Percentiles rank a stretch among this genome's conserved stretches.
These are phyloP conservation scores for Mycosarcoma mackinlayi DNA, from an alignment of 1,284 basidiomycete genomes.

Conservation along the genomic window DNA sequence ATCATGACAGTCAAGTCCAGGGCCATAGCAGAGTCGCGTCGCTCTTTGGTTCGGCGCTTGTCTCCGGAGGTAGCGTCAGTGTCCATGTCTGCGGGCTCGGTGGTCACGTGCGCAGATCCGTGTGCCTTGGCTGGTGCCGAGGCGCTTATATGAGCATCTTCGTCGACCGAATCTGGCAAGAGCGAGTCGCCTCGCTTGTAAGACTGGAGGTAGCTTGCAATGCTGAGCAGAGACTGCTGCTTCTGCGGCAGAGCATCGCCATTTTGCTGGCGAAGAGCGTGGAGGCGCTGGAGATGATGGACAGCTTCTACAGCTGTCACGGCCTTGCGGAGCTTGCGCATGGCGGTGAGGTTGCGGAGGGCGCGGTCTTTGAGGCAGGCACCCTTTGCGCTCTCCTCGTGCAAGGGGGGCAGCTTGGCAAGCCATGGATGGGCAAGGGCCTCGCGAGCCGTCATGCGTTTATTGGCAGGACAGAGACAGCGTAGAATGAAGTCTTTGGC, in stretches of 20 bases:
- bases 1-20: conserved; percentile 60
- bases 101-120: conserved; percentile 13
- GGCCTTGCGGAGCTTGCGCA: conserved; percentile 57
- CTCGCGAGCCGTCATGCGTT: conserved; percentile 62
- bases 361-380: conserved; percentile 59
- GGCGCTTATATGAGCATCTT: background rate
- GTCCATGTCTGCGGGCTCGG: conserved; percentile 11
- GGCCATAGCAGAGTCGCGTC: conserved; percentile 56
- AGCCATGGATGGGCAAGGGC: conserved; percentile 66
- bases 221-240: conserved; percentile 46
- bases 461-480: conserved; percentile 59
- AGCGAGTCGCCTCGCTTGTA: conserved; percentile 41
- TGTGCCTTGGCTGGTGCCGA: conserved; percentile 9
- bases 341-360: conserved; percentile 52
- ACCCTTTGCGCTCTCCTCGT: conserved; percentile 54
- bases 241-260: conserved; percentile 48
- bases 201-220: conserved; percentile 45
- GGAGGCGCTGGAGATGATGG: conserved; percentile 58
- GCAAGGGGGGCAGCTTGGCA: conserved; percentile 50
- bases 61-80: background rate
- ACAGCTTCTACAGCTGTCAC: conserved; percentile 63
- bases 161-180: conserved; percentile 15
- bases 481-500: conserved; percentile 66
- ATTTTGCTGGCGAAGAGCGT: conserved; percentile 55
- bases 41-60: conserved; percentile 15